Evolutionary conservation across 441 rosid species (phyloP).

Genomic region (Pelargonium citronellum): DNA sequence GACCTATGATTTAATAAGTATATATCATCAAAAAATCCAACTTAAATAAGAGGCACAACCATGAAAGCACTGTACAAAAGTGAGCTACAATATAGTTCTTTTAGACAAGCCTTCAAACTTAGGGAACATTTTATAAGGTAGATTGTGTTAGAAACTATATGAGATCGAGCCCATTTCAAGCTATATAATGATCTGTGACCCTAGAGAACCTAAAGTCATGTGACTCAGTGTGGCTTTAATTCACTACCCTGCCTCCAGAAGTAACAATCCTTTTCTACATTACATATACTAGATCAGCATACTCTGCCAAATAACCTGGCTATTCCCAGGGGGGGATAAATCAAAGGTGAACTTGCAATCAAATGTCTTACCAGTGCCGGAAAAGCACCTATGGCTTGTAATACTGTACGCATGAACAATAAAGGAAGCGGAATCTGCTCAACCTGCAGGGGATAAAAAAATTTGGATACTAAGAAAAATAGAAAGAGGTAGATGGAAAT

Average conservation of each 20-base stretch:
- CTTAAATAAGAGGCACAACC: neutral
- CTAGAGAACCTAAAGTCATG: neutral
- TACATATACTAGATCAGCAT: neutral
- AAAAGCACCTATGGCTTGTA: slow-evolving; percentile 94
- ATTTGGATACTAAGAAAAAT: slow-evolving; percentile 16
- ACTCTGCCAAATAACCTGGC: neutral
- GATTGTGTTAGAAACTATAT: neutral
- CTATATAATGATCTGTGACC: neutral
- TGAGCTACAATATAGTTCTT: neutral
- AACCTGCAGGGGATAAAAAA: slow-evolving; percentile 50
- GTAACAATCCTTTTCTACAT: neutral
- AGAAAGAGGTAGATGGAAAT: slow-evolving; percentile 17
- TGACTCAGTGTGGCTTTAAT: neutral
- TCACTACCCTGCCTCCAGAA: neutral
- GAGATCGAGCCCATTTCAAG: neutral
- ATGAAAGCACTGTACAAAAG: neutral
- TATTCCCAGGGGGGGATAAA: no score
- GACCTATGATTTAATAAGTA: neutral
- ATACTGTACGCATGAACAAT: slow-evolving; percentile 96
- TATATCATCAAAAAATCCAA: neutral
- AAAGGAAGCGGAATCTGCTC: slow-evolving; percentile 97
- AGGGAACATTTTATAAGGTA: neutral
- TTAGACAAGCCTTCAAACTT: slow-evolving; percentile 1
- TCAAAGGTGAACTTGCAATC: neutral
- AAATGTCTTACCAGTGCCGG: slow-evolving; percentile 75